Percentiles rank a stretch among this genome's conserved stretches.
Evolutionary conservation across 2,329 filamentous ascomycete species (phyloP).

Genomic region (Teratosphaeria nubilosa): DNA sequence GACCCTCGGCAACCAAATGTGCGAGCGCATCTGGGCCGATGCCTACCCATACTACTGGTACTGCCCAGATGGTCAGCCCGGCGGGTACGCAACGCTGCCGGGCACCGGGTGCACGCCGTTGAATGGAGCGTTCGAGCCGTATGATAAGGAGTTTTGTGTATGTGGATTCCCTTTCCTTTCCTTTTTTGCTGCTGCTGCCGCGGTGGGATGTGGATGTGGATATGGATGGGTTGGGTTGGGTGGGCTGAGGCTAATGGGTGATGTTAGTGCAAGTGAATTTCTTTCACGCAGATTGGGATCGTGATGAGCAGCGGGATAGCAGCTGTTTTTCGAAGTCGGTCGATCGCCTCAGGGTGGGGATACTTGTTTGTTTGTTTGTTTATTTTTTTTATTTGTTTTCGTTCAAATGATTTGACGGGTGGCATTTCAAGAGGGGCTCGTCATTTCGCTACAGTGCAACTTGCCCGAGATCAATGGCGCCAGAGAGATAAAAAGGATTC

Average conservation of each 20-base stretch:
- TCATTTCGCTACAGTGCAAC: constrained; percentile 40
- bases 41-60: neutral
- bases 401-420: too few relatives aligned
- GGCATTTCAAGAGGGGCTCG: too few relatives aligned
- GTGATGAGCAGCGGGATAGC: too few relatives aligned
- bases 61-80: neutral
- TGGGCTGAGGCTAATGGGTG: too few relatives aligned
- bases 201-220: too few relatives aligned
- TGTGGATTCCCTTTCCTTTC: neutral
- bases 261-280: too few relatives aligned
- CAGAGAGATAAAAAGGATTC: constrained; percentile 66
- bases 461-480: constrained; percentile 69
- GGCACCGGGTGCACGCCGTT: neutral
- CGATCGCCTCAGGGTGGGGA: too few relatives aligned
- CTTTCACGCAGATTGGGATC: too few relatives aligned
- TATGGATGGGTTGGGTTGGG: too few relatives aligned
- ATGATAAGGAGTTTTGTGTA: neutral
- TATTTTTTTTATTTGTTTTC: too few relatives aligned
- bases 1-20: neutral
- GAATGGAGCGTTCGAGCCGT: neutral
- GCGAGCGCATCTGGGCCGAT: neutral
- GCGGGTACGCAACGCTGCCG: neutral
- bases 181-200: neutral
- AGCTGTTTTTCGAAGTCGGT: too few relatives aligned
- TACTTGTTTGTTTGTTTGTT: too few relatives aligned